Conservation (phyloP, 805 yeast species). For the Babjeviella inositovora region DNA sequence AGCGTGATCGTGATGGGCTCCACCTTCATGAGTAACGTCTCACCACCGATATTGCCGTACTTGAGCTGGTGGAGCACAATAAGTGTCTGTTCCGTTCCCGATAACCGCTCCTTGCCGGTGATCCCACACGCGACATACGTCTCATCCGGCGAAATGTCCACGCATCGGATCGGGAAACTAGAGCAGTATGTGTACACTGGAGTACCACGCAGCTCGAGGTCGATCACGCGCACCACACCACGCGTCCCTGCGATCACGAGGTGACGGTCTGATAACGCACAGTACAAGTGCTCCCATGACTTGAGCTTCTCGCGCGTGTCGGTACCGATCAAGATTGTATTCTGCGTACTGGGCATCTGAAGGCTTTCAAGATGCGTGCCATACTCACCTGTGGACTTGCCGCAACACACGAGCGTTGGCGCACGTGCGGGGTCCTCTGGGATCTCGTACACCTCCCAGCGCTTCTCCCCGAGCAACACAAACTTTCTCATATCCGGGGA, state of each 20-base stretch:
- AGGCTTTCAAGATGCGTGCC: slow-evolving; percentile 32
- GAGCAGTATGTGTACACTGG: slow-evolving; percentile 56
- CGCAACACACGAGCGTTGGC: slow-evolving; percentile 52
- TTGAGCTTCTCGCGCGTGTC: slow-evolving; percentile 16
- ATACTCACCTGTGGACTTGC: slow-evolving; percentile 52
- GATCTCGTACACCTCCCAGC: slow-evolving; percentile 62
- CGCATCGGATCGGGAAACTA: slow-evolving; percentile 64
- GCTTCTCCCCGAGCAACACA: slow-evolving; percentile 47
- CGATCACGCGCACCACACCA: slow-evolving; percentile 56
- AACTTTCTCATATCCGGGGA: slow-evolving; percentile 51
- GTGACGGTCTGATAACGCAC: slow-evolving; percentile 40
- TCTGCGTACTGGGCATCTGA: slow-evolving; percentile 5
- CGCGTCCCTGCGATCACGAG: slow-evolving; percentile 58
- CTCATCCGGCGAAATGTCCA: slow-evolving; percentile 54
- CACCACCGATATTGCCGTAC: slow-evolving; percentile 1
- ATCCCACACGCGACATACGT: slow-evolving; percentile 63
- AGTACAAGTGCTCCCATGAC: slow-evolving; percentile 44
- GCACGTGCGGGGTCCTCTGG: slow-evolving; percentile 22
- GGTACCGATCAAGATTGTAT: slow-evolving; percentile 4
- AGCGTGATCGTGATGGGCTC: slow-evolving; percentile 60
- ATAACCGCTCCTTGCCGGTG: slow-evolving; percentile 58
- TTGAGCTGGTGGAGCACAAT: slow-evolving; percentile 35
- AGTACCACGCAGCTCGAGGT: slow-evolving; percentile 36
- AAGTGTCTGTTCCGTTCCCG: slow-evolving; percentile 63
- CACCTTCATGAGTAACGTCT: slow-evolving; percentile 9